Conservation (phyloP, 116 monocot species). For the Dioscorea cayenensis region DNA sequence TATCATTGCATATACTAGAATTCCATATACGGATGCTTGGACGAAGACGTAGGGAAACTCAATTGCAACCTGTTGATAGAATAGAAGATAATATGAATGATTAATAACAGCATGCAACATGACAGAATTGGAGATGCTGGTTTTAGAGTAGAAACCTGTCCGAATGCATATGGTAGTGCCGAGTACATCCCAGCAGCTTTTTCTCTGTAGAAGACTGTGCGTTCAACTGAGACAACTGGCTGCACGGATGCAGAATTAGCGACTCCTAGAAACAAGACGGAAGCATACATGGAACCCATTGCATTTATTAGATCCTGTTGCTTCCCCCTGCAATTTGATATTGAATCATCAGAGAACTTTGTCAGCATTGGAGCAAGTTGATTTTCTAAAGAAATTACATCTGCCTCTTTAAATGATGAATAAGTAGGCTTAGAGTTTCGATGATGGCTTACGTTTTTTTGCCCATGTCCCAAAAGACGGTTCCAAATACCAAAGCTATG, state of each 20-base stretch:
- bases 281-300: slow-evolving; percentile 42
- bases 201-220: slow-evolving; percentile 51
- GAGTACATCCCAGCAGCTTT: slow-evolving; percentile 72
- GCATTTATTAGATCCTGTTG: slow-evolving; percentile 40
- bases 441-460: slow-evolving; percentile 16
- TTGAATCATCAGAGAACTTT: not conserved
- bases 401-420: too few relatives aligned
- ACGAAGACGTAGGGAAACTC: slow-evolving; percentile 79
- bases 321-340: slow-evolving; percentile 8
- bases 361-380: not conserved
- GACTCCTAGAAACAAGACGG: slow-evolving; percentile 36
- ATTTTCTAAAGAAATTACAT: not conserved
- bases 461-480: slow-evolving; percentile 35
- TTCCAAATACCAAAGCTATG: slow-evolving; percentile 26
- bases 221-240: slow-evolving; percentile 40
- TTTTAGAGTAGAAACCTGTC: slow-evolving; percentile 25
- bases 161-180: slow-evolving; percentile 60
- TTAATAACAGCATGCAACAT: not conserved
- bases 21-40: slow-evolving; percentile 57
- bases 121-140: not conserved
- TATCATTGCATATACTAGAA: slow-evolving; percentile 72
- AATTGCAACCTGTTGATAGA: slow-evolving; percentile 52
- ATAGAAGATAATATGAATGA: not conserved
- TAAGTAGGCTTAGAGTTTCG: too few relatives aligned
- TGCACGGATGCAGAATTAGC: slow-evolving; percentile 34